Percentiles rank a stretch among this genome's conserved stretches.
These are phyloP conservation scores for Lentinula aciculospora DNA, from an alignment of 768 basidiomycete genomes.

Conservation along the genomic window DNA sequence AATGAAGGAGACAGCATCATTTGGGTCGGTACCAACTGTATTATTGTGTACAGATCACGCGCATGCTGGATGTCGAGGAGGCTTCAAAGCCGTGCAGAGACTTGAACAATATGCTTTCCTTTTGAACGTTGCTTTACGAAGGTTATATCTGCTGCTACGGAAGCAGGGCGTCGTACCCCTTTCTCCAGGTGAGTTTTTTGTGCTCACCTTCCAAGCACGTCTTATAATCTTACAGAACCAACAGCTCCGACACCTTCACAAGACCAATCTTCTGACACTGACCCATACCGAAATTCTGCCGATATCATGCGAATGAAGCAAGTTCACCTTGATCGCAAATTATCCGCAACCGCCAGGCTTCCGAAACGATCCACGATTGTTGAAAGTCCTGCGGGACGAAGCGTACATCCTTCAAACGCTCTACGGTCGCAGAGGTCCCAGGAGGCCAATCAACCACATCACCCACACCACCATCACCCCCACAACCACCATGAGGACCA, in stretches of 20 bases:
- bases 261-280: constrained; percentile 35
- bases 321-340: constrained; percentile 90
- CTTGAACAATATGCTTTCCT: constrained; percentile 98
- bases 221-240: constrained; percentile 12
- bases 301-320: constrained; percentile 96
- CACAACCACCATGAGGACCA: constrained; percentile 20
- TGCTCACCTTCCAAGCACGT: constrained; percentile 7
- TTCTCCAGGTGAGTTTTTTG: constrained; percentile 52
- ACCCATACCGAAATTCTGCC: constrained; percentile 80
- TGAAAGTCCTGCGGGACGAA: constrained; percentile 88
- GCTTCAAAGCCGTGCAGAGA: constrained; percentile 89
- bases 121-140: constrained; percentile 88
- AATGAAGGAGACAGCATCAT: constrained; percentile 59
- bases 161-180: constrained; percentile 88
- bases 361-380: constrained; percentile 94
- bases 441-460: constrained; percentile 34
- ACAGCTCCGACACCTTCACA: constrained; percentile 26
- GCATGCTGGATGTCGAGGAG: constrained; percentile 56
- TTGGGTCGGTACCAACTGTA: constrained; percentile 66
- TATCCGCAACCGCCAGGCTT: constrained; percentile 87
- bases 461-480: constrained; percentile 12
- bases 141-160: constrained; percentile 82
- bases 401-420: constrained; percentile 68
- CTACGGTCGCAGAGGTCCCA: constrained; percentile 41
- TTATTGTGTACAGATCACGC: constrained; percentile 79